phyloP scores from a whole-genome alignment of 129 eudicot genomes.

The Rutidosis leptorrhynchoides region DNA sequence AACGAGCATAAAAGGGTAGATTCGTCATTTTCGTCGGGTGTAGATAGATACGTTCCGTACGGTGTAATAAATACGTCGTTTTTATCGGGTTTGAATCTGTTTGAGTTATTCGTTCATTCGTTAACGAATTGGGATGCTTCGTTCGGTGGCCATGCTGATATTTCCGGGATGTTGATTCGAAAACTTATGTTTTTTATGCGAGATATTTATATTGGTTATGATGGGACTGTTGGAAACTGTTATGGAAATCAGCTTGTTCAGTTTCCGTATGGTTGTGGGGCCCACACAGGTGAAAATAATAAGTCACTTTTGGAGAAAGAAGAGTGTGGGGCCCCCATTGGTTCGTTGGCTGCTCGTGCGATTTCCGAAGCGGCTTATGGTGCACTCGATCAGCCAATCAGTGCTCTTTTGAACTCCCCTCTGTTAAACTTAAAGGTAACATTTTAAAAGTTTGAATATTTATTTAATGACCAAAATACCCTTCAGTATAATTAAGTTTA shows the following conservation, averaged over 20 bases:
- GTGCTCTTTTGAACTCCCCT: slow-evolving; percentile 80
- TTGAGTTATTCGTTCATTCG: slow-evolving; percentile 73
- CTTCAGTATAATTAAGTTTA: neutral
- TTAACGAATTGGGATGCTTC: slow-evolving; percentile 75
- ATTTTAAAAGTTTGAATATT: slow-evolving; percentile 5
- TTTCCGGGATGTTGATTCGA: slow-evolving; percentile 66
- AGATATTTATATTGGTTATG: slow-evolving; percentile 62
- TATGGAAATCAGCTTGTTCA: slow-evolving; percentile 82
- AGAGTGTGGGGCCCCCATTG: slow-evolving; percentile 72
- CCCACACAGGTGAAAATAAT: slow-evolving; percentile 17
- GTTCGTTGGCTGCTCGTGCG: slow-evolving; percentile 88
- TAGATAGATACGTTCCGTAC: slow-evolving; percentile 57
- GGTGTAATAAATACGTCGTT: slow-evolving; percentile 57
- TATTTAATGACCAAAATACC: slow-evolving; percentile 24
- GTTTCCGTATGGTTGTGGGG: slow-evolving; percentile 41
- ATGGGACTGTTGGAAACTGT: slow-evolving; percentile 76
- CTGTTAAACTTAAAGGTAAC: slow-evolving; percentile 72
- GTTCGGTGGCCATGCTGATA: slow-evolving; percentile 92
- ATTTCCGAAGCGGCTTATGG: slow-evolving; percentile 86
- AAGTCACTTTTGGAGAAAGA: slow-evolving; percentile 27
- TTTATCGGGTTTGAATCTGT: slow-evolving; percentile 68
- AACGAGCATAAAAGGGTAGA: slow-evolving; percentile 47
- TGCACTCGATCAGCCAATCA: slow-evolving; percentile 92
- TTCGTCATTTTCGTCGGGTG: slow-evolving; percentile 25
- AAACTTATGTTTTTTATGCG: slow-evolving; percentile 87